Evolutionary conservation across 1,284 basidiomycete genomes (phyloP).

Genomic region (Omphalotus olearius): DNA sequence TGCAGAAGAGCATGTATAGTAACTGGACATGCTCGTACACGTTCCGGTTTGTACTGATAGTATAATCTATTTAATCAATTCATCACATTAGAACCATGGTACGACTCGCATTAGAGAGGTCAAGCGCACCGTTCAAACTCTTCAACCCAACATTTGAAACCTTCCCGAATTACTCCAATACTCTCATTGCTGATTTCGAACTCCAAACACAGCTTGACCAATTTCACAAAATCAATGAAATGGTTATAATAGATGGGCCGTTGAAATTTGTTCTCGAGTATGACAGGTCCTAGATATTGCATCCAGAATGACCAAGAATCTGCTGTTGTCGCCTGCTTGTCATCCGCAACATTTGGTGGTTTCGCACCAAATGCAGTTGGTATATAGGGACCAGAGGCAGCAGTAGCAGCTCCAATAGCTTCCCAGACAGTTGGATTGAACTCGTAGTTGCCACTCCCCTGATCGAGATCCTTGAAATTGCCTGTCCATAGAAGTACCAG

Average conservation of each 20-base stretch:
- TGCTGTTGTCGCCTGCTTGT: slow-evolving; percentile 21
- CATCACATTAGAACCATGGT: no score
- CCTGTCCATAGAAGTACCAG: slow-evolving; percentile 32
- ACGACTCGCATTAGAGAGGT: no score
- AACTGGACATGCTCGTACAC: slow-evolving; percentile 27
- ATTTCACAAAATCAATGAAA: slow-evolving; percentile 19
- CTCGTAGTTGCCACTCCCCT: slow-evolving; percentile 24
- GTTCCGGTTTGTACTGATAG: slow-evolving; percentile 26
- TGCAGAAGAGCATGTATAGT: slow-evolving; percentile 35
- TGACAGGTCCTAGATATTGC: slow-evolving; percentile 17
- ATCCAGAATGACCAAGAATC: slow-evolving; percentile 21
- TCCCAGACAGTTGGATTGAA: slow-evolving; percentile 26
- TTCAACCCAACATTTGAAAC: slow-evolving; percentile 19
- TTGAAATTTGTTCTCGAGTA: slow-evolving; percentile 16
- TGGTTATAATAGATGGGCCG: slow-evolving; percentile 21
- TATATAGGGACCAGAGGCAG: slow-evolving; percentile 23
- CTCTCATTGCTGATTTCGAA: slow-evolving; percentile 16
- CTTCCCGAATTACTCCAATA: slow-evolving; percentile 12
- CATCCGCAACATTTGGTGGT: slow-evolving; percentile 25
- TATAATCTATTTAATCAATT: slow-evolving; percentile 23
- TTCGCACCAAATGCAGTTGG: slow-evolving; percentile 27
- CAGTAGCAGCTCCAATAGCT: slow-evolving; percentile 27
- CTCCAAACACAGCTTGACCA: slow-evolving; percentile 18
- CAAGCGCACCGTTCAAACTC: slow-evolving; percentile 23
- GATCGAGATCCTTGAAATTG: slow-evolving; percentile 26